Conservation (phyloP, 1,284 basidiomycete species). For the Cronartium quercuum region DNA sequence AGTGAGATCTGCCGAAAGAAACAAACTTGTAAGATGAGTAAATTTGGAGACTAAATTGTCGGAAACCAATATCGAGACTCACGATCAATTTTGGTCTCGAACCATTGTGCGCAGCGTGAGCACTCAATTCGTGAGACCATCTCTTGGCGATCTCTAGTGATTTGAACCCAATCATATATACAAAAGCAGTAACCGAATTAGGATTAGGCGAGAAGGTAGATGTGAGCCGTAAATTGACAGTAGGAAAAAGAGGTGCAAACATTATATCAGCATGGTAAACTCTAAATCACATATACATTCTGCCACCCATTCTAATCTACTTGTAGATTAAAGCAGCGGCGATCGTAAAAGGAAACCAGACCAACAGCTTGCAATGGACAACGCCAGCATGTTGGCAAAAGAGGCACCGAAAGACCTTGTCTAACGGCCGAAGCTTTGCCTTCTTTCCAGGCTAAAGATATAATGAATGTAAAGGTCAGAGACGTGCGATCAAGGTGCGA, state of each 20-base stretch:
- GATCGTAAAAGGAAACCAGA: neutral
- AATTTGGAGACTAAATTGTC: neutral
- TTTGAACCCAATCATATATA: neutral
- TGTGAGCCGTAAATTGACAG: neutral
- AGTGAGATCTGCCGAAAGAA: conserved; percentile 24
- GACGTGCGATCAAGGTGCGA: neutral
- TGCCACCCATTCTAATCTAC: too few relatives aligned
- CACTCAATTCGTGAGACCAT: conserved; percentile 35
- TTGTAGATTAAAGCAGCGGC: too few relatives aligned
- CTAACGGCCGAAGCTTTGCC: conserved; percentile 26
- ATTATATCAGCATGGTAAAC: too few relatives aligned
- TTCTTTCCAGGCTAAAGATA: conserved; percentile 29
- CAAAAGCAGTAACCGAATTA: neutral
- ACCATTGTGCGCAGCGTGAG: conserved; percentile 27
- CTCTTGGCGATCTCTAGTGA: conserved; percentile 35
- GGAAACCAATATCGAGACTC: neutral
- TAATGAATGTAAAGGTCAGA: neutral
- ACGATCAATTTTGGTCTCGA: conserved; percentile 39
- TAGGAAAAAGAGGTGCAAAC: neutral
- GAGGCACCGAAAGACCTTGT: conserved; percentile 35
- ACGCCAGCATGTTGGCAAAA: conserved; percentile 36
- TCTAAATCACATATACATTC: neutral
- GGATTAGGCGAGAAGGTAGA: neutral
- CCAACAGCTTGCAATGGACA: conserved; percentile 37
- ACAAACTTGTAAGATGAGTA: neutral